Base-by-base conservation (phyloP, 371 early-diverging fungal species). In the Mortierella sp. region DNA sequence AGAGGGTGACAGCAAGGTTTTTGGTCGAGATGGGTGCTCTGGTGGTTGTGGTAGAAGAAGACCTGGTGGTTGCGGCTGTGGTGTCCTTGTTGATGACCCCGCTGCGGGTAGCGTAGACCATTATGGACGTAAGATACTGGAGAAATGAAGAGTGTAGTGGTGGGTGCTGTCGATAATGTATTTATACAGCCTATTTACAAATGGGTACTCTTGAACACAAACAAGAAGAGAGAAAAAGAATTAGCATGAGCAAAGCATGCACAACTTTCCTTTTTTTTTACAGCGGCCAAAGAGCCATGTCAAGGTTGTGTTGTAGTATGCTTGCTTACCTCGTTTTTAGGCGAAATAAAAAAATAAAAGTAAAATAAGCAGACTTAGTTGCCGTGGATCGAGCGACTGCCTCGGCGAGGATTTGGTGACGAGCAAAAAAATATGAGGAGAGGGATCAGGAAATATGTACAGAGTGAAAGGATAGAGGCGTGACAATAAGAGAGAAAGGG, bases 91-190 rank as follows among this genome's bases (percentile, higher is more conserved):
- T 42, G 47, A 28, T 71, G 52, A 11, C 71, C 74, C 50, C 78
- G 73, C 75, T 81, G 28, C 78, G 78, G 24, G 82, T 81, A 34
- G 82, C 70, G 65, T 63, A 68, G 6, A 74, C 82, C 82, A 81
- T 78, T 47, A n/a, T 52, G 47, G 6, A 65, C 9, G 2, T 5
- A 26, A 26, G 14, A 48, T 7, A 11, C 7, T 47, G 72, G 8
- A 13, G 48, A 38, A 38, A 14, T n/a, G 28, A 14, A 34, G 42
- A 45, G 42, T 9, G 31, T 34, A 19, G 63, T 38, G 34, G 38
- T 38, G 68, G 38, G 38, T 38, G 68, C 9, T 38, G 31, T 38
- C 9, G 28, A 3, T 38, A 21, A 19, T 63, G 28, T 63, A 42
- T 65, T 9, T 65, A 65, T 42, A 65, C 1, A 19, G 38, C 24